These are phyloP conservation scores for Colletotrichum sidae DNA, from an alignment of 2,329 filamentous ascomycete species.

Conservation along the genomic window DNA sequence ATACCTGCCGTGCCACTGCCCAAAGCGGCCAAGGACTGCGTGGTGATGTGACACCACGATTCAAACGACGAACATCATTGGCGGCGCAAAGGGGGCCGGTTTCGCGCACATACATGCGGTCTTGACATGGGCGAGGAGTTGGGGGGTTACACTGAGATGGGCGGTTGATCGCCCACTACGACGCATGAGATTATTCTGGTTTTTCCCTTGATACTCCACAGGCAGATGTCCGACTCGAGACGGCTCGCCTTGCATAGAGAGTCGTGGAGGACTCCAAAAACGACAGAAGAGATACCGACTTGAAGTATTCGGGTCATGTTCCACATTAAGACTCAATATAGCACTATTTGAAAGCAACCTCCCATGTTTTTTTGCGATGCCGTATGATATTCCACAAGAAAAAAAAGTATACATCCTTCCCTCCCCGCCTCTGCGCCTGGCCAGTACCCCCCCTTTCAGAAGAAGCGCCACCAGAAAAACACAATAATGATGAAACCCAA, in stretches of 20 bases:
- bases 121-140: constrained; percentile 33
- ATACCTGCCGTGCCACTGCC: constrained; percentile 48
- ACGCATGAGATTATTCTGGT: constrained; percentile 30
- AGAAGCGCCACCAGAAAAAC: constrained; percentile 94
- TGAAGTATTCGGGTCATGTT: constrained; percentile 27
- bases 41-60: constrained; percentile 55
- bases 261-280: constrained; percentile 20
- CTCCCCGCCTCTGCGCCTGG: not conserved
- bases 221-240: not conserved
- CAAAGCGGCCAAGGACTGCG: constrained; percentile 53
- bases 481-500: constrained; percentile 85
- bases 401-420: constrained; percentile 6
- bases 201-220: constrained; percentile 16
- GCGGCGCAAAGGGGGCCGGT: constrained; percentile 19
- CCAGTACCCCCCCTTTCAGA: constrained; percentile 59
- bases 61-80: constrained; percentile 10
- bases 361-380: constrained; percentile 13
- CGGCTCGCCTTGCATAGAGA: constrained; percentile 3
- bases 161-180: constrained; percentile 4
- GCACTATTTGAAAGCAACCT: constrained; percentile 21
- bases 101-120: constrained; percentile 23
- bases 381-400: not conserved
- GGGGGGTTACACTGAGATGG: constrained; percentile 14
- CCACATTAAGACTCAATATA: constrained; percentile 30
- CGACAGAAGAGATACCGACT: constrained; percentile 17